Evolutionary conservation across 441 rosid genomes (phyloP).

Genomic region (Syzygium syzygioides): DNA sequence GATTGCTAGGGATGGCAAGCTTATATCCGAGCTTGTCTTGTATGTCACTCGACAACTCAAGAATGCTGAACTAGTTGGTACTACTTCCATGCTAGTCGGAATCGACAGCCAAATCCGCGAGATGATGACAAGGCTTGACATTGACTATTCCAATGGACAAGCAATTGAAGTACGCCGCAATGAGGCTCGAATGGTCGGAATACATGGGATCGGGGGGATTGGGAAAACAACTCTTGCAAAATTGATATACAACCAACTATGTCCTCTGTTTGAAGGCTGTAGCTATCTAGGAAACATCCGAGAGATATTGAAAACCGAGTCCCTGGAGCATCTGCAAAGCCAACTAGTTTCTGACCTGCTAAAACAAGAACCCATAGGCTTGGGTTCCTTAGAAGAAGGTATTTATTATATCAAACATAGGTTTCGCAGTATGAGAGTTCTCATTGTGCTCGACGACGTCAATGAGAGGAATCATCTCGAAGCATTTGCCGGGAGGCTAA

Average conservation of each 20-base stretch:
- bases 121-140: rapidly evolving
- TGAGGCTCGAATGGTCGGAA: neutral
- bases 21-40: rapidly evolving
- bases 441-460: neutral
- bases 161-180: rapidly evolving
- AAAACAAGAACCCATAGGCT: neutral
- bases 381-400: neutral
- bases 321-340: neutral
- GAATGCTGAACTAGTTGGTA: neutral
- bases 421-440: neutral
- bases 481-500: neutral
- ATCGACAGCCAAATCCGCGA: rapidly evolving
- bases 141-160: neutral
- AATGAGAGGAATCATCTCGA: neutral
- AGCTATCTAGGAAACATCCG: neutral
- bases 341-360: neutral
- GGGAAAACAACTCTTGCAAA: neutral
- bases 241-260: neutral
- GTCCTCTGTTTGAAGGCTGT: neutral
- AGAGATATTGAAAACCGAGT: rapidly evolving
- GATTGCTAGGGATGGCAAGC: neutral
- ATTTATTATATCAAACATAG: neutral
- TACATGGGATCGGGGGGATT: neutral
- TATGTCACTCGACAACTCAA: neutral
- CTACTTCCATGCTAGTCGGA: neutral